A percentile compares a stretch with the other conserved stretches of the same genome.
Evolutionary conservation across 2,329 filamentous ascomycete genomes (phyloP).

Genomic region (Annulohypoxylon truncatum): DNA sequence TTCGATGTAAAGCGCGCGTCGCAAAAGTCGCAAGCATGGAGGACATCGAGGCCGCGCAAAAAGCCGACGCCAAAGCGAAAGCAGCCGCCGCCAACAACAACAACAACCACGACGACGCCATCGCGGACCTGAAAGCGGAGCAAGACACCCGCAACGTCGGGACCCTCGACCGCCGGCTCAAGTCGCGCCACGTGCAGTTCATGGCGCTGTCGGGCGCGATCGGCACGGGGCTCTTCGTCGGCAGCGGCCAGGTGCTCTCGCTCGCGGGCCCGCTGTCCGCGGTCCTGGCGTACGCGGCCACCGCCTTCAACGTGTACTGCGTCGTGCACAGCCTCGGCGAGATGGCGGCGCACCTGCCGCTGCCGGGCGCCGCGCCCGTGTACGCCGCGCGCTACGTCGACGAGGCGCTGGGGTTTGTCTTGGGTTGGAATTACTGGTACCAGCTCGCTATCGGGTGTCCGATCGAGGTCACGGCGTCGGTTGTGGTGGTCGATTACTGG

Average conservation of each 20-base stretch:
- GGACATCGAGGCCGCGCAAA: constrained; percentile 40
- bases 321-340: constrained; percentile 64
- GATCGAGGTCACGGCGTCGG: constrained; percentile 59
- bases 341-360: constrained; percentile 71
- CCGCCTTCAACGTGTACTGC: constrained; percentile 61
- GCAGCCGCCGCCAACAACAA: too few relatives aligned
- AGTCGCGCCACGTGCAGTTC: constrained; percentile 57
- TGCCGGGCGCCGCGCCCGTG: constrained; percentile 64
- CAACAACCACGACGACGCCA: constrained; percentile 38
- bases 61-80: constrained; percentile 26
- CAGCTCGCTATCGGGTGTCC: constrained; percentile 62
- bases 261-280: constrained; percentile 57
- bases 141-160: constrained; percentile 50
- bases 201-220: constrained; percentile 57
- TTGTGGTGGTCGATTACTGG: constrained; percentile 62
- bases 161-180: constrained; percentile 54
- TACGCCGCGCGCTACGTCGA: constrained; percentile 63
- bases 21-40: constrained; percentile 36
- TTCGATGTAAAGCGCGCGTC: not conserved
- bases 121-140: constrained; percentile 40
- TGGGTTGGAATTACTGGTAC: constrained; percentile 66
- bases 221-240: constrained; percentile 59
- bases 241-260: constrained; percentile 57
- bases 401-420: constrained; percentile 59
- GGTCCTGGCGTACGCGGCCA: constrained; percentile 57